These are phyloP conservation scores for Lactarius tabidus DNA, from an alignment of 768 basidiomycete genomes.

Conservation along the genomic window DNA sequence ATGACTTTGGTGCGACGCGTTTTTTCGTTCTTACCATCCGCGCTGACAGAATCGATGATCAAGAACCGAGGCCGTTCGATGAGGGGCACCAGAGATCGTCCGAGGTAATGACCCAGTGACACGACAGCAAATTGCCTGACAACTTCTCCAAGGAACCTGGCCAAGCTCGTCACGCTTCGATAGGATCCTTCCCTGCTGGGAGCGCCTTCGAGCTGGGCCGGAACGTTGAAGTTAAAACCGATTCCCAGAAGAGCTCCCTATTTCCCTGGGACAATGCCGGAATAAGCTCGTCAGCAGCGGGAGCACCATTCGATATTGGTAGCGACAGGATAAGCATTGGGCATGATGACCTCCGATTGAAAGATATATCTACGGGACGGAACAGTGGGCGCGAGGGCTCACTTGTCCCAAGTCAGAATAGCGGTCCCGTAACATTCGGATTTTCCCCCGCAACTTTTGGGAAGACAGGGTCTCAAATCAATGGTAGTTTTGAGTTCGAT, in stretches of 20 bases:
- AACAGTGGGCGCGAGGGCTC: slow-evolving; percentile 57
- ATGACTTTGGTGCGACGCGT: slow-evolving; percentile 5
- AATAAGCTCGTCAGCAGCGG: slow-evolving; percentile 51
- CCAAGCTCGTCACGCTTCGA: slow-evolving; percentile 72
- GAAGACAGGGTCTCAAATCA: slow-evolving; percentile 37
- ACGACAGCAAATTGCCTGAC: neutral
- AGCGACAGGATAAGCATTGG: slow-evolving; percentile 49
- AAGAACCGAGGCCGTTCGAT: slow-evolving; percentile 20
- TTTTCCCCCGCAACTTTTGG: slow-evolving; percentile 50
- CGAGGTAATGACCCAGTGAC: slow-evolving; percentile 41
- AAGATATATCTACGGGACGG: slow-evolving; percentile 42
- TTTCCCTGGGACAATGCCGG: slow-evolving; percentile 85
- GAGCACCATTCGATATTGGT: slow-evolving; percentile 34
- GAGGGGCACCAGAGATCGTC: slow-evolving; percentile 46
- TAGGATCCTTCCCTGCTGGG: slow-evolving; percentile 48
- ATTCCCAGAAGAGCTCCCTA: slow-evolving; percentile 63
- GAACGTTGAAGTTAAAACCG: slow-evolving; percentile 37
- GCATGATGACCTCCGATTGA: slow-evolving; percentile 48
- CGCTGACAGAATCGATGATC: neutral
- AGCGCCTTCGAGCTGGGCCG: slow-evolving; percentile 44
- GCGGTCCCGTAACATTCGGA: slow-evolving; percentile 34
- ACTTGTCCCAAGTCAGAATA: slow-evolving; percentile 32
- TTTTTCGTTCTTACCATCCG: neutral
- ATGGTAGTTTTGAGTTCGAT: slow-evolving; percentile 65
- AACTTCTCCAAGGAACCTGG: slow-evolving; percentile 64